Evolutionary conservation across 306 rosid species (phyloP), one percentile per base, ranked within the genome.

Genomic region (Sesbania bispinosa): DNA sequence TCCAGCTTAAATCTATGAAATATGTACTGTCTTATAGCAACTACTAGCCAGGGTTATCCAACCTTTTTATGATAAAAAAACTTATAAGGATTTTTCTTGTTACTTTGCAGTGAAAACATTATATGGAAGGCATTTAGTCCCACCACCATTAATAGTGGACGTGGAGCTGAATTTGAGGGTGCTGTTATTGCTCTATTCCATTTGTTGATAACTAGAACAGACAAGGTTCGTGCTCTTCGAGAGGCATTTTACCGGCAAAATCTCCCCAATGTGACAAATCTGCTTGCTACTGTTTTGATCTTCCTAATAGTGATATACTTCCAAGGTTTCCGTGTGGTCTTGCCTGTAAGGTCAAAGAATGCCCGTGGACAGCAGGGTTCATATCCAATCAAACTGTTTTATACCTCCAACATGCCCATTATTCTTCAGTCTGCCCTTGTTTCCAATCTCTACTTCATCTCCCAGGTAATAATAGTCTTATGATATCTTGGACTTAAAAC

Each of bases 51-150:
- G 18, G 20, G 19, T 36, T 4, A 58, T 6, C 26, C 16, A 69
- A 67, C 45, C 50, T 36, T 41, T 39, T 64, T 65, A n/a, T n/a
- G n/a, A n/a, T n/a, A n/a, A 4, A 14, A 46, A 35, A 59, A 2
- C 69, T 35, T 60, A 27, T n/a, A 60, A 24, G 55, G 69, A 48
- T 16, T 43, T 41, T 3, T 57, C 48, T 42, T 20, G 51, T 80
- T 69, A 5, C 47, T 73, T 57, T 76, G 54, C 88, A 90, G 97
- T 85, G 98, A 93, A 80, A 93, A 29, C 77, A 93, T 90, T 29
- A 93, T 93, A 43, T 93, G 97, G 98, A 93, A 93, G 78, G 97
- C 98, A 19, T 93, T 93, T 77, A 93, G 96, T 65, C 98, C 98
- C 63, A 90, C 98, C 81, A 93, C 97, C 20, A 93, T 93, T 64